Evolutionary conservation across 2,329 filamentous ascomycete species (phyloP).

Genomic region (Paracoccidioides lutzii): DNA sequence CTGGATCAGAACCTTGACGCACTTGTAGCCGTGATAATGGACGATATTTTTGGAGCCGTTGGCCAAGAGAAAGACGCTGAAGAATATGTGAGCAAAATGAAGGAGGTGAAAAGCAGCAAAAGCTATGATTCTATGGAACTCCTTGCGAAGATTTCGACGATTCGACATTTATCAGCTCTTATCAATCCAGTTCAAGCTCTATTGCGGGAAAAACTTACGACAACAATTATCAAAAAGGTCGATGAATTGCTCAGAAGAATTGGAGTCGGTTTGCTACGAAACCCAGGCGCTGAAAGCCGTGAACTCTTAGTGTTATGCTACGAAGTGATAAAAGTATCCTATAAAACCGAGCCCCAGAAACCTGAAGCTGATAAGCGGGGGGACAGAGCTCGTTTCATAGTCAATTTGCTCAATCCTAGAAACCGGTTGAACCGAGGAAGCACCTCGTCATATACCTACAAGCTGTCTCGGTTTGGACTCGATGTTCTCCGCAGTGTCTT

Average conservation of each 20-base stretch:
- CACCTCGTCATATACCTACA: constrained; percentile 71
- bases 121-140: constrained; percentile 96
- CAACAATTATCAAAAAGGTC: constrained; percentile 75
- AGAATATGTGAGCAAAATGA: constrained; percentile 89
- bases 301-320: constrained; percentile 92
- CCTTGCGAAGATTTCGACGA: constrained; percentile 67
- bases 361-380: constrained; percentile 36
- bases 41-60: constrained; percentile 85
- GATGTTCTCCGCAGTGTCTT: constrained; percentile 77
- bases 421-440: constrained; percentile 58
- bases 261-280: constrained; percentile 68
- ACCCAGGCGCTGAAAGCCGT: constrained; percentile 61
- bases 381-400: constrained; percentile 52
- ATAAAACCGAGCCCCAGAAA: constrained; percentile 37
- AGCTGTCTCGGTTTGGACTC: constrained; percentile 74
- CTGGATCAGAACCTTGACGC: constrained; percentile 74
- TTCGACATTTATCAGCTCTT: constrained; percentile 60
- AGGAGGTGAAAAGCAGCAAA: constrained; percentile 95
- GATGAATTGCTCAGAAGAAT: constrained; percentile 79
- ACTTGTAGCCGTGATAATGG: constrained; percentile 79
- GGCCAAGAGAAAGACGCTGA: constrained; percentile 96
- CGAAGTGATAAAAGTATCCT: constrained; percentile 79
- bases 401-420: constrained; percentile 63
- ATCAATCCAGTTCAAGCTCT: constrained; percentile 66
- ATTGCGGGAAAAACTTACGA: constrained; percentile 69